Percentiles rank a stretch among this genome's conserved stretches.
phyloP scores from a whole-genome alignment of 257 asterid species.

The Plantago elongata region DNA sequence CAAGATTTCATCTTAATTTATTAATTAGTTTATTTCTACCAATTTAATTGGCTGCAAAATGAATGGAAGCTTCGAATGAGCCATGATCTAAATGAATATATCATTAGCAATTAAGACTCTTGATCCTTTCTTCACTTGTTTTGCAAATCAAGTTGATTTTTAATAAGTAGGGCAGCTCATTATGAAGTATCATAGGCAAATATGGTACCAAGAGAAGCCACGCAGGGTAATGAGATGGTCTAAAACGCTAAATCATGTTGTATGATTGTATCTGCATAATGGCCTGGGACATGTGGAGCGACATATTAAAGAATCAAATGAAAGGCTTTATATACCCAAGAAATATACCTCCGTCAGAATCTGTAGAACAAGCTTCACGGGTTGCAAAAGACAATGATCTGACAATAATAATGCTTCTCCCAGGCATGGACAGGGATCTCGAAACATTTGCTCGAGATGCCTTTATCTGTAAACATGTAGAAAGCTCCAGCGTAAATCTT shows the following conservation, averaged over 20 bases:
- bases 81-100: too few species aligned
- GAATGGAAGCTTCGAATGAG: too few species aligned
- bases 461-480: slow-evolving; percentile 35
- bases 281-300: not conserved
- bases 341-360: slow-evolving; percentile 54
- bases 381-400: slow-evolving; percentile 68
- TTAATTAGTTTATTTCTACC: too few species aligned
- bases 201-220: too few species aligned
- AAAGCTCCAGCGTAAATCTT: not conserved
- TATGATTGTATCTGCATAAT: not conserved
- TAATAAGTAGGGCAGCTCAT: too few species aligned
- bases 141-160: too few species aligned
- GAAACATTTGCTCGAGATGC: slow-evolving; percentile 44
- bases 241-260: too few species aligned
- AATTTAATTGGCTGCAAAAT: too few species aligned
- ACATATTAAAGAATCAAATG: slow-evolving; percentile 3
- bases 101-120: too few species aligned
- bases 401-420: slow-evolving; percentile 55
- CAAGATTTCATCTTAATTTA: too few species aligned
- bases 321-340: slow-evolving; percentile 3
- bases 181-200: too few species aligned
- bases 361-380: slow-evolving; percentile 47
- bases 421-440: slow-evolving; percentile 88
- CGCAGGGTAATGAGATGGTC: not conserved
- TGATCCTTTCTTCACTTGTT: too few species aligned